A percentile compares a stretch with the other conserved stretches of the same genome.
These are phyloP conservation scores for Parmelia sp. DNA, from an alignment of 495 filamentous ascomycete genomes.

Conservation along the genomic window DNA sequence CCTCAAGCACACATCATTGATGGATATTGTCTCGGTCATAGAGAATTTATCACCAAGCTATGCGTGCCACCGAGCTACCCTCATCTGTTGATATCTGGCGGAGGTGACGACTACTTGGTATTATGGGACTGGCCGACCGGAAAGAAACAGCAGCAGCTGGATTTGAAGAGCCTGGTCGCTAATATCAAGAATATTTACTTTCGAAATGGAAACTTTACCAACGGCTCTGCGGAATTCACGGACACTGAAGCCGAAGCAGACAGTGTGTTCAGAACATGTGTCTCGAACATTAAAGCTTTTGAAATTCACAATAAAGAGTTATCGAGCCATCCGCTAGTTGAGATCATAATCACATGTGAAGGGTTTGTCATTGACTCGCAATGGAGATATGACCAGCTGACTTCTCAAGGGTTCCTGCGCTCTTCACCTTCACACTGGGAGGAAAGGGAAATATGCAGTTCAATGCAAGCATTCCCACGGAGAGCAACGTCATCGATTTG, in stretches of 20 bases:
- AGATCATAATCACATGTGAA: slow-evolving; percentile 61
- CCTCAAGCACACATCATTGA: slow-evolving; percentile 88
- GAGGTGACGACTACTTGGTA: slow-evolving; percentile 70
- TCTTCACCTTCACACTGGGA: slow-evolving; percentile 53
- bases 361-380: slow-evolving; percentile 43
- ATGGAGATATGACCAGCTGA: slow-evolving; percentile 23
- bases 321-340: slow-evolving; percentile 10
- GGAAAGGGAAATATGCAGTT: slow-evolving; percentile 39
- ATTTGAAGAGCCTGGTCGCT: slow-evolving; percentile 36
- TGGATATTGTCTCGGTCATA: slow-evolving; percentile 78
- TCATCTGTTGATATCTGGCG: slow-evolving; percentile 70
- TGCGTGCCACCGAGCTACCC: slow-evolving; percentile 52
- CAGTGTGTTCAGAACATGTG: slow-evolving; percentile 38
- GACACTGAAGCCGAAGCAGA: slow-evolving; percentile 17
- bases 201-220: neutral
- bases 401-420: slow-evolving; percentile 34
- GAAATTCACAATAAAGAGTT: slow-evolving; percentile 16
- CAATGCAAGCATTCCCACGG: slow-evolving; percentile 41
- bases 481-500: slow-evolving; percentile 59
- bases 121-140: slow-evolving; percentile 75
- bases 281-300: slow-evolving; percentile 40
- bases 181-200: slow-evolving; percentile 1
- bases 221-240: neutral
- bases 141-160: slow-evolving; percentile 45
- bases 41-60: slow-evolving; percentile 69